phyloP scores from a whole-genome alignment of 495 filamentous ascomycete genomes.

The Talaromyces thailandensis region DNA sequence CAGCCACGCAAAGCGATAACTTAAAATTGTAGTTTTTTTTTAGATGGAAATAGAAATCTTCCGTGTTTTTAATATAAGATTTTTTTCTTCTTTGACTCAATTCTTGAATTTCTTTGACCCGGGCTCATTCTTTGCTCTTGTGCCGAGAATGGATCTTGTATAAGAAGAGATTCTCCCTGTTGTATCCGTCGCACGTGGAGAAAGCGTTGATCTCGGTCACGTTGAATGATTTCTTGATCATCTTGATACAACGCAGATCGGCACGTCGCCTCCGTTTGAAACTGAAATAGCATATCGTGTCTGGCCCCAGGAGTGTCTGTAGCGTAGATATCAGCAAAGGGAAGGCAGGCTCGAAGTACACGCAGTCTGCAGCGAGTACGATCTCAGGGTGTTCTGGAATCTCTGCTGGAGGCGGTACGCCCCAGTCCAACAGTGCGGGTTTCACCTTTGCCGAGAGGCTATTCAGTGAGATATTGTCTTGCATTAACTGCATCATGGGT shows the following conservation, averaged over 20 bases:
- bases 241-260: constrained; percentile 63
- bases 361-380: constrained; percentile 89
- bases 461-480: constrained; percentile 76
- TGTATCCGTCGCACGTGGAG: constrained; percentile 46
- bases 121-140: neutral
- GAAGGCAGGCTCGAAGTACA: constrained; percentile 95
- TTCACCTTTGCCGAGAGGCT: constrained; percentile 49
- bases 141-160: constrained; percentile 41
- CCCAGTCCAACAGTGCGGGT: constrained; percentile 69
- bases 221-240: constrained; percentile 52
- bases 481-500: constrained; percentile 75
- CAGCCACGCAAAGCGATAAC: constrained; percentile 19
- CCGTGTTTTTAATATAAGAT: neutral
- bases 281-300: constrained; percentile 80
- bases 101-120: neutral
- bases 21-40: constrained; percentile 28
- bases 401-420: constrained; percentile 24
- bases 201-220: constrained; percentile 56
- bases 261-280: constrained; percentile 81
- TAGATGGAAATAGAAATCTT: neutral
- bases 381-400: constrained; percentile 52
- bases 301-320: constrained; percentile 45
- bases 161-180: constrained; percentile 54
- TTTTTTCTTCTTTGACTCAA: neutral
- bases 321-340: constrained; percentile 78